Base-by-base conservation (phyloP, 2,329 filamentous ascomycete genomes). In the Biscogniauxia marginata region DNA sequence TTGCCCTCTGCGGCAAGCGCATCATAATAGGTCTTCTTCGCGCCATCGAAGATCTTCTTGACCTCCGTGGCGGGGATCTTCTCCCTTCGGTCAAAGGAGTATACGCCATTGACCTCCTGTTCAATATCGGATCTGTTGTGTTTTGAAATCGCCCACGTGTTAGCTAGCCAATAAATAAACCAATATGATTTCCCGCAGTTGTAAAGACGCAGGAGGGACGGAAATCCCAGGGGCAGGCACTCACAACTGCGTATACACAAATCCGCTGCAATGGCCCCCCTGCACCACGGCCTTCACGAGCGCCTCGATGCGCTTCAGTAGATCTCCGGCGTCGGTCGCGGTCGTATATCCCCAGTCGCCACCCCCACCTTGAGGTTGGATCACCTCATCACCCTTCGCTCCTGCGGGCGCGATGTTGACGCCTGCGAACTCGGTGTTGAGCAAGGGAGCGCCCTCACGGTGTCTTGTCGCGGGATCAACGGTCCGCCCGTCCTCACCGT, bases 261-360 rank as follows among this genome's bases (percentile, higher is more conserved):
- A 80, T 0, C 84, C 84, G 19, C 45, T 55, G 63, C 82, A 85
- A 46, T 81, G 78, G 63, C 82, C 76, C 0, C 85, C 84, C 20
- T 80, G 70, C 0, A 84, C 79, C 16, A 87, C 79, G 0, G 77
- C 85, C 69, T 79, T 80, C 11, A 86, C 77, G 56, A 89, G 73
- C 49, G 76, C 81, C 65, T 85, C 80, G 43, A 88, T 76, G 2
- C 85, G 71, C 57, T 76, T 74, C 18, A 89, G 72, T 54, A 89
- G 66, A 62, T 89, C 86, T 16, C 80, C 74, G 0, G 84, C 71
- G 63, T 88, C 82, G 0, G 70, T 78, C 0, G 86, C 86, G 0
- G 86, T 89, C 1, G 85, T 89, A 65, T 89, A 89, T 0, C 86
- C 86, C 86, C 86, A 89, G 54, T 85, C 82, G 4, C 79, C 73